A percentile compares a stretch with the other conserved stretches of the same genome.
Conservation (phyloP, 768 basidiomycete genomes). For the Amanita thiersii region DNA sequence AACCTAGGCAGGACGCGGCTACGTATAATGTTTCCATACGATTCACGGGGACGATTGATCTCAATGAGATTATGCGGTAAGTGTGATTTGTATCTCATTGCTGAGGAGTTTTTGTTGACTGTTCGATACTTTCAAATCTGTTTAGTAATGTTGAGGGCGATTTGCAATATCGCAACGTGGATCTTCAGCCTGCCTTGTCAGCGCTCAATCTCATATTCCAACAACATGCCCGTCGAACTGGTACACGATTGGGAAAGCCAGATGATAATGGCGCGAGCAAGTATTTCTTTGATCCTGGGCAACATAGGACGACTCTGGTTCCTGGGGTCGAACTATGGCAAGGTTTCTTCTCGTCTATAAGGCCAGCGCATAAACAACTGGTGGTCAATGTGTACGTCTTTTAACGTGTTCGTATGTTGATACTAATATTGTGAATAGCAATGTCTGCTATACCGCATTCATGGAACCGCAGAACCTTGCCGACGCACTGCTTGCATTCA, state of each 20-base stretch:
- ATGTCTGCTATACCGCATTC: slow-evolving; percentile 51
- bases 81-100: not conserved
- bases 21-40: slow-evolving; percentile 25
- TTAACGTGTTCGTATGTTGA: not conserved
- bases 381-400: slow-evolving; percentile 43
- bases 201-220: slow-evolving; percentile 54
- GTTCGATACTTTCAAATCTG: not conserved
- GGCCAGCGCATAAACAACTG: slow-evolving; percentile 38
- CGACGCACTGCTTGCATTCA: slow-evolving; percentile 45
- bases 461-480: slow-evolving; percentile 55
- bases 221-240: slow-evolving; percentile 34
- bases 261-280: slow-evolving; percentile 22
- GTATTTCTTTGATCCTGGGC: slow-evolving; percentile 41
- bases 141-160: slow-evolving; percentile 25
- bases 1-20: slow-evolving; percentile 26
- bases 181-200: slow-evolving; percentile 42
- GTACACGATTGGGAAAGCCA: slow-evolving; percentile 40
- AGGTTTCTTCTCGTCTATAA: slow-evolving; percentile 44
- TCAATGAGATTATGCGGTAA: slow-evolving; percentile 1
- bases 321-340: slow-evolving; percentile 29
- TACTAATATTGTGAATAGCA: slow-evolving; percentile 19
- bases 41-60: not conserved
- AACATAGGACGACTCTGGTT: slow-evolving; percentile 20
- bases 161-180: slow-evolving; percentile 32
- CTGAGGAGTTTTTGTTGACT: not conserved